Conservation (phyloP, 1,139 yeast genomes). For the Geotrichum aggregatum region DNA sequence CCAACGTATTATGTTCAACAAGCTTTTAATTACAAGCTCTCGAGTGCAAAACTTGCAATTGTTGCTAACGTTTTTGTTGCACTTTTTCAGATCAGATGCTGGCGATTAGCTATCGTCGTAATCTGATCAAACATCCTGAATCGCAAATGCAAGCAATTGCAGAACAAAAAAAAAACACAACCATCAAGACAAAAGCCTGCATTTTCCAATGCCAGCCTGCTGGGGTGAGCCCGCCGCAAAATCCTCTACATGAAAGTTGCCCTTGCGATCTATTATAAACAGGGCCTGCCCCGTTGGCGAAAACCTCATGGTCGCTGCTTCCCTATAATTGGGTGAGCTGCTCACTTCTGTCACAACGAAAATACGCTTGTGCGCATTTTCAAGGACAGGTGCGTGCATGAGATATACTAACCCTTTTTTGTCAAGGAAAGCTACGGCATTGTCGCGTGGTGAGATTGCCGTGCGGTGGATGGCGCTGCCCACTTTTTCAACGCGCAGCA, state of each 20-base stretch:
- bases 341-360: slow-evolving; percentile 75
- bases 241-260: slow-evolving; percentile 71
- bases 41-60: too few species aligned
- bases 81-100: too few species aligned
- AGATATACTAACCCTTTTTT: slow-evolving; percentile 72
- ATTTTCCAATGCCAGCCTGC: slow-evolving; percentile 72
- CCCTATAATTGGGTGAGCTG: slow-evolving; percentile 56
- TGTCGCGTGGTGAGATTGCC: slow-evolving; percentile 70
- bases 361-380: slow-evolving; percentile 52
- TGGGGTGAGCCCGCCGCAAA: slow-evolving; percentile 82
- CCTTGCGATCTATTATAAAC: slow-evolving; percentile 74
- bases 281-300: slow-evolving; percentile 78
- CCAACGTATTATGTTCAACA: too few species aligned
- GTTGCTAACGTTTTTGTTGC: too few species aligned
- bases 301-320: slow-evolving; percentile 71
- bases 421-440: slow-evolving; percentile 75
- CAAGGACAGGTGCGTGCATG: slow-evolving; percentile 56
- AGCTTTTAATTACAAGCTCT: too few species aligned
- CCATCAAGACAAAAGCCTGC: slow-evolving; percentile 39
- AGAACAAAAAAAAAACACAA: not conserved
- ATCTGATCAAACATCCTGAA: too few species aligned
- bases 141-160: too few species aligned
- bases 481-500: slow-evolving; percentile 67
- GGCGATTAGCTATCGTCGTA: too few species aligned
- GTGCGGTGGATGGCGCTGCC: slow-evolving; percentile 73